Conservation (phyloP, 495 filamentous ascomycete genomes). For the Talaromyces wortmannii region DNA sequence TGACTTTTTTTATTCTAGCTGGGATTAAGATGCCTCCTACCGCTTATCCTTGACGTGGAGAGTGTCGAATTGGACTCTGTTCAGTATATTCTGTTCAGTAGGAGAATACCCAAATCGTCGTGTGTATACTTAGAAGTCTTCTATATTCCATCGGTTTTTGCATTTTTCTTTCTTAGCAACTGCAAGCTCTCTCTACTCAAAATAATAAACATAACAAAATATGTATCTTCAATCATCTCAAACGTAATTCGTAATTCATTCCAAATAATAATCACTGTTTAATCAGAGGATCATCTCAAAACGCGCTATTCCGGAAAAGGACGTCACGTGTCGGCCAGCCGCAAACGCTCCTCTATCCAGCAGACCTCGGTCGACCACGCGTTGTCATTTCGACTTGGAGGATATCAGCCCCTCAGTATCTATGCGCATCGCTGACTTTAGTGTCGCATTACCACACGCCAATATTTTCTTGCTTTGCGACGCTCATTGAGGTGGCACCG, state of each 20-base stretch:
- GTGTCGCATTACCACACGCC: too few species aligned
- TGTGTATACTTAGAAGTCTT: neutral
- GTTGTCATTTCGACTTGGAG: neutral
- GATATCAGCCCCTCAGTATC: neutral
- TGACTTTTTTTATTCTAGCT: slow-evolving; percentile 23
- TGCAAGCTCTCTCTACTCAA: neutral
- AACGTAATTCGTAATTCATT: neutral
- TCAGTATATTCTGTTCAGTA: neutral
- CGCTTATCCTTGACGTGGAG: too few species aligned
- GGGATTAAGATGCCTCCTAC: slow-evolving; percentile 27
- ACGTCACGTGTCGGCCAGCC: neutral
- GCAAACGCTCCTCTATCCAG: neutral
- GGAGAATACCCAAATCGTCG: neutral
- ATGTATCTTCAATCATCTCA: neutral
- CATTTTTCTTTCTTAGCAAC: neutral
- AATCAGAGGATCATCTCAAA: neutral
- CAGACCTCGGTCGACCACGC: neutral
- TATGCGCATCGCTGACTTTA: neutral
- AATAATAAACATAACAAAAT: neutral
- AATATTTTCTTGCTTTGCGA: neutral
- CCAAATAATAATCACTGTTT: too few species aligned
- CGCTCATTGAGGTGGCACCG: neutral
- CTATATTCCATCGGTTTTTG: neutral
- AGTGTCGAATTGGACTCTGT: too few species aligned
- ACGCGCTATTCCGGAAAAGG: neutral